These are phyloP conservation scores for Psilocybe cubensis DNA, from an alignment of 768 basidiomycete species.

Conservation along the genomic window DNA sequence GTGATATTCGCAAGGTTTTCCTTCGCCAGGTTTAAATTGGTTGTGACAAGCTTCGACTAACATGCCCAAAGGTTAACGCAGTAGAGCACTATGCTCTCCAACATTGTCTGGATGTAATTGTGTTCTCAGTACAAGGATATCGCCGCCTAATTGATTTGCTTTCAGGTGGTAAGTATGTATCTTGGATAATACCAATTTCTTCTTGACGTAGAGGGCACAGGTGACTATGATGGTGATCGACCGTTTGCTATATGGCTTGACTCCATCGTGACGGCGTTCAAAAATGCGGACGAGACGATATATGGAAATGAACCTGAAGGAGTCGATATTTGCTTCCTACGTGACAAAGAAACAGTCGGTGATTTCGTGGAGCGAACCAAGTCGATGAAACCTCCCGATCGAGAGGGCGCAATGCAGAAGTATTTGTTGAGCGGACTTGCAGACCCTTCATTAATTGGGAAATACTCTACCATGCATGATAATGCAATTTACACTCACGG, in stretches of 20 bases:
- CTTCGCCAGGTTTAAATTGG: neutral
- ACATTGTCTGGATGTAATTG: conserved; percentile 58
- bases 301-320: conserved; percentile 50
- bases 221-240: conserved; percentile 76
- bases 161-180: conserved; percentile 52
- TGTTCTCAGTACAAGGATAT: conserved; percentile 50
- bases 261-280: conserved; percentile 53
- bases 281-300: conserved; percentile 46
- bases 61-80: conserved; percentile 50
- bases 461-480: conserved; percentile 59
- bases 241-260: conserved; percentile 61
- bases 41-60: neutral
- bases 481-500: conserved; percentile 55
- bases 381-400: conserved; percentile 16
- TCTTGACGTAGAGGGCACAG: conserved; percentile 28
- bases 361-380: conserved; percentile 41
- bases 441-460: conserved; percentile 50
- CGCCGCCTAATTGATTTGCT: conserved; percentile 65
- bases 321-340: conserved; percentile 43
- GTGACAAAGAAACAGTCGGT: conserved; percentile 45
- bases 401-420: conserved; percentile 44
- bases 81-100: conserved; percentile 53
- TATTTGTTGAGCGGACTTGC: conserved; percentile 54
- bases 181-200: neutral
- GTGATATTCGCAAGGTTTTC: conserved; percentile 64